Conservation (phyloP, 2,329 filamentous ascomycete species). For the Simplicillium aogashimaense region DNA sequence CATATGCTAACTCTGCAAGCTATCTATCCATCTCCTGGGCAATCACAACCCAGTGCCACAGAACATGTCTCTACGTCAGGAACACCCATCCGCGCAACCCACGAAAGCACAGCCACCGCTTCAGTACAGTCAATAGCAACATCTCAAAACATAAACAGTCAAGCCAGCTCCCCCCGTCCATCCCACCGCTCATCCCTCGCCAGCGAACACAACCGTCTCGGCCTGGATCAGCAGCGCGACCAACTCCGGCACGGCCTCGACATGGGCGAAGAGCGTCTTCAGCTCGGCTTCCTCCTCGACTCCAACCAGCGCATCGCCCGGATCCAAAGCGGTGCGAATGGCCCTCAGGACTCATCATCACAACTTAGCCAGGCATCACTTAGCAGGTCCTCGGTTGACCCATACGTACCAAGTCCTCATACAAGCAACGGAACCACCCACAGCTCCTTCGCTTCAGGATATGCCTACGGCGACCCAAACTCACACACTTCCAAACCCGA, state of each 20-base stretch:
- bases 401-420: neutral
- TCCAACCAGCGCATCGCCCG: slow-evolving; percentile 43
- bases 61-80: too few species aligned
- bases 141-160: neutral
- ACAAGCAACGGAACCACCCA: neutral
- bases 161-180: neutral
- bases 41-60: too few species aligned
- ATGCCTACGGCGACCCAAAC: neutral
- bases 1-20: too few species aligned
- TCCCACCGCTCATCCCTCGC: neutral
- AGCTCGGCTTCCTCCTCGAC: slow-evolving; percentile 64
- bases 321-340: slow-evolving; percentile 39
- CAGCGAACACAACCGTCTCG: slow-evolving; percentile 1
- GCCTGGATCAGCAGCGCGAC: slow-evolving; percentile 35
- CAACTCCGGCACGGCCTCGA: slow-evolving; percentile 46
- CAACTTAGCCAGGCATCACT: too few species aligned
- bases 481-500: neutral
- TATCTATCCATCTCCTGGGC: too few species aligned
- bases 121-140: too few species aligned
- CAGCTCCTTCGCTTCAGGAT: neutral
- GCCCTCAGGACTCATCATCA: slow-evolving; percentile 31
- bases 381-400: slow-evolving; percentile 6
- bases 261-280: slow-evolving; percentile 55
- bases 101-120: slow-evolving; percentile 11
- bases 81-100: slow-evolving; percentile 1